A percentile compares a stretch with the other conserved stretches of the same genome.
Conservation (phyloP, 2,329 filamentous ascomycete genomes). For the Byssothecium circinans region DNA sequence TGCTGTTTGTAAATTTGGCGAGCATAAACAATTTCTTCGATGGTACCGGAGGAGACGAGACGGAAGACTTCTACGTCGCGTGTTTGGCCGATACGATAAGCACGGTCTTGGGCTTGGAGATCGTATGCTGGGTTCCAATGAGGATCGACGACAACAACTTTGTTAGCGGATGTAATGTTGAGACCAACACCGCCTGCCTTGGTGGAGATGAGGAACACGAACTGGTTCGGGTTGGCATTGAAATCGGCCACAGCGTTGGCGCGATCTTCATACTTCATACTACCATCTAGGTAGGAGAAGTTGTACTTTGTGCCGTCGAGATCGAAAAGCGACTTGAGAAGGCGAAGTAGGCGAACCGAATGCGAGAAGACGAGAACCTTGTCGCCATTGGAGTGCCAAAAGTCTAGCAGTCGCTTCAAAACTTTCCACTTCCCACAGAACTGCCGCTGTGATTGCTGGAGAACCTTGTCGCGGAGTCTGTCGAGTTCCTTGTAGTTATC, state of each 20-base stretch:
- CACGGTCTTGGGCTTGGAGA: slow-evolving; percentile 91
- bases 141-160: slow-evolving; percentile 94
- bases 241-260: slow-evolving; percentile 84
- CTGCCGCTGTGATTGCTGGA: slow-evolving; percentile 80
- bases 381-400: slow-evolving; percentile 87
- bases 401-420: slow-evolving; percentile 78
- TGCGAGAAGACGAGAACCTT: slow-evolving; percentile 97
- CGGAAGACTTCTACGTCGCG: slow-evolving; percentile 95
- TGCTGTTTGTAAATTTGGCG: slow-evolving; percentile 99
- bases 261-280: slow-evolving; percentile 79
- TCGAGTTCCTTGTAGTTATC: slow-evolving; percentile 75
- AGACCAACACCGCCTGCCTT: slow-evolving; percentile 90
- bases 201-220: slow-evolving; percentile 94
- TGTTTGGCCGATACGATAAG: slow-evolving; percentile 91
- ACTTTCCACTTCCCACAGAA: slow-evolving; percentile 98
- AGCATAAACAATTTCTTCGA: slow-evolving; percentile 96
- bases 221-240: slow-evolving; percentile 83
- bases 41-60: slow-evolving; percentile 84
- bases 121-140: slow-evolving; percentile 98
- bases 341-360: slow-evolving; percentile 79
- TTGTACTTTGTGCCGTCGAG: slow-evolving; percentile 77
- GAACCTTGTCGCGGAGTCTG: slow-evolving; percentile 72
- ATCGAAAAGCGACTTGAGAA: slow-evolving; percentile 82
- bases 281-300: slow-evolving; percentile 86
- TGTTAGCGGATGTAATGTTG: slow-evolving; percentile 97